Evolutionary conservation across 768 basidiomycete genomes (phyloP).

Genomic region (Lactarius sp.): DNA sequence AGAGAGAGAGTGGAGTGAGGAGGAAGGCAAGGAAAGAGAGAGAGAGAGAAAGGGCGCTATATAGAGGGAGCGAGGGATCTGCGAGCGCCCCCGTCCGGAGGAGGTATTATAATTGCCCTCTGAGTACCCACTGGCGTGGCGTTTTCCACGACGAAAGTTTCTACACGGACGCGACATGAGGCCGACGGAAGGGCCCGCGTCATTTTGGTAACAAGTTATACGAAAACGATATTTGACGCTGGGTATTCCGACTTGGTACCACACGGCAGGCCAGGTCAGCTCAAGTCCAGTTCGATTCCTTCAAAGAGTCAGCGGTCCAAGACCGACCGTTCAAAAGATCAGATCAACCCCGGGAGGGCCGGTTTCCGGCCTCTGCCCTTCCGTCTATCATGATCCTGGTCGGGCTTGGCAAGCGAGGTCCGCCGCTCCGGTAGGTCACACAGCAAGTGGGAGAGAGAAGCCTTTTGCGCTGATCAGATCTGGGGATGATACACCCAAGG

Average conservation of each 20-base stretch:
- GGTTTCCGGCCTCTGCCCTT: neutral
- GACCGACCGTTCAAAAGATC: neutral
- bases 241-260: too few species aligned
- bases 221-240: constrained; percentile 17
- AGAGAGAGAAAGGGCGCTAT: constrained; percentile 19
- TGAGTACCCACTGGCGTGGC: constrained; percentile 24
- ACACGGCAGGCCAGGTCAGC: neutral
- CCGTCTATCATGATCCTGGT: too few species aligned
- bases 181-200: constrained; percentile 22
- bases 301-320: too few species aligned
- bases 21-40: constrained; percentile 8
- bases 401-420: constrained; percentile 9
- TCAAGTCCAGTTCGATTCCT: constrained; percentile 13
- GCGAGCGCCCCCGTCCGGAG: constrained; percentile 23
- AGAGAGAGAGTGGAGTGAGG: neutral
- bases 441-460: neutral
- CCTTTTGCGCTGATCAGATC: constrained; percentile 24
- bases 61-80: constrained; percentile 24
- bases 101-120: constrained; percentile 22
- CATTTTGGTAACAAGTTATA: constrained; percentile 22
- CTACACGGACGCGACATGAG: constrained; percentile 21
- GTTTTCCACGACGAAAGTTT: constrained; percentile 23
- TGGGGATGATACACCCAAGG: constrained; percentile 23
- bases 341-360: neutral
- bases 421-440: neutral